Base-by-base conservation (phyloP, 129 eudicot genomes). In the Kitagawia praeruptora region DNA sequence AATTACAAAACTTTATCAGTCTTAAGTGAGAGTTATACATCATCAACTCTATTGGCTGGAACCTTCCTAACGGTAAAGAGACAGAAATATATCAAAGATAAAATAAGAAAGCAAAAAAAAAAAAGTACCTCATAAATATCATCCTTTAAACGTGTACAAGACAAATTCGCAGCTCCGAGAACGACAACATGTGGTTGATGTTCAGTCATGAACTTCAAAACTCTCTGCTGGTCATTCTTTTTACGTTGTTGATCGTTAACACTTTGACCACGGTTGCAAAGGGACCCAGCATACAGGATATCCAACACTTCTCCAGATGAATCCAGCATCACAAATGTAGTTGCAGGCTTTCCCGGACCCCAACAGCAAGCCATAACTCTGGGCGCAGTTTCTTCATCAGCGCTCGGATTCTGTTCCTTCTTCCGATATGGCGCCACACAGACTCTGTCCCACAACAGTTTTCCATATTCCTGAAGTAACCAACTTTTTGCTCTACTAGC, bases 341-440 rank as follows among this genome's bases (percentile, higher is more conserved):
- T 96, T 42, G 98, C 85, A 12, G 99, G 99, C 76, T 86, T 92
- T 79, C 99, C 99, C 1, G 96, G 93, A 53, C 99, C 99, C 99
- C 99, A 92, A 82, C 99, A 96, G 83, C 99, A 96, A 67, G 99
- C 98, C 99, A 96, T 92, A 75, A 96, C 98, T 77, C 97, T 87
- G 4, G 99, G 95, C 54, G 97, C 98, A 77, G 82, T 89, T 75
- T 96, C 98, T 84, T 89, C 96, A 76, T 92, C 98, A 6, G 93
- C 80, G 56, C 73, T 72, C 23, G 48, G 74, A 75, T 92, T 93
- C 48, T 72, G 82, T 45, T 90, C 97, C 76, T 87, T 92, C 37
- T 87, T 83, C 82, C 85, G 91, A 83, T 92, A 96, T 61, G 99
- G 97, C 31, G 86, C 88, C 71, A 90, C 89, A 56, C 98, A 89